phyloP scores from a whole-genome alignment of 768 basidiomycete species.

The Tricholoma matsutake region DNA sequence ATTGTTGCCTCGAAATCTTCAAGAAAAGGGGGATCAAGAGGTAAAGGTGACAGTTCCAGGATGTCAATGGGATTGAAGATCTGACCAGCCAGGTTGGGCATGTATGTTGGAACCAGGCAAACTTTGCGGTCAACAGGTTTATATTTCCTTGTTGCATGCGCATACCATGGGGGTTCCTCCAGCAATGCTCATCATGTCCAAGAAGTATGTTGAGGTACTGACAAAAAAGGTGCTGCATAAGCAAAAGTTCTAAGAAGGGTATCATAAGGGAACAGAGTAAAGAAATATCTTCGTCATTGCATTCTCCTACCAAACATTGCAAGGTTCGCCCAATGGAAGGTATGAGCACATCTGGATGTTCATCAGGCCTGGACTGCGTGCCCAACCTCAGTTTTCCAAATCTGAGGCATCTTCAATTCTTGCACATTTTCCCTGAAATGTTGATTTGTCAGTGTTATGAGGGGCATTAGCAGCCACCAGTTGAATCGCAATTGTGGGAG shows the following conservation, averaged over 20 bases:
- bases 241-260: too few species aligned
- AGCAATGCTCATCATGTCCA: neutral
- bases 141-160: slow-evolving; percentile 5
- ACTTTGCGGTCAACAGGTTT: slow-evolving; percentile 25
- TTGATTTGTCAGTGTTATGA: slow-evolving; percentile 1
- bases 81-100: too few species aligned
- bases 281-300: neutral
- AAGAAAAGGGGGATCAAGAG: slow-evolving; percentile 4
- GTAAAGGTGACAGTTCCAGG: slow-evolving; percentile 4
- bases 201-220: neutral
- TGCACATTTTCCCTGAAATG: neutral
- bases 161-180: neutral
- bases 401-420: neutral
- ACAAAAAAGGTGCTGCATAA: too few species aligned
- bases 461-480: neutral
- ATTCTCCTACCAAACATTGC: slow-evolving; percentile 1
- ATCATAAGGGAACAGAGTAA: neutral
- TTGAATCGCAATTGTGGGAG: slow-evolving; percentile 8
- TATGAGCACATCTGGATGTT: neutral
- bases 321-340: slow-evolving; percentile 12
- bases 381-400: too few species aligned
- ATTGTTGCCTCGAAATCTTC: slow-evolving; percentile 5
- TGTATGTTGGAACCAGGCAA: slow-evolving; percentile 15
- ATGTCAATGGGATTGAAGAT: neutral
- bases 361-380: neutral